Evolutionary conservation across 345 rosid species (phyloP).

Genomic region (Camelina laxa): DNA sequence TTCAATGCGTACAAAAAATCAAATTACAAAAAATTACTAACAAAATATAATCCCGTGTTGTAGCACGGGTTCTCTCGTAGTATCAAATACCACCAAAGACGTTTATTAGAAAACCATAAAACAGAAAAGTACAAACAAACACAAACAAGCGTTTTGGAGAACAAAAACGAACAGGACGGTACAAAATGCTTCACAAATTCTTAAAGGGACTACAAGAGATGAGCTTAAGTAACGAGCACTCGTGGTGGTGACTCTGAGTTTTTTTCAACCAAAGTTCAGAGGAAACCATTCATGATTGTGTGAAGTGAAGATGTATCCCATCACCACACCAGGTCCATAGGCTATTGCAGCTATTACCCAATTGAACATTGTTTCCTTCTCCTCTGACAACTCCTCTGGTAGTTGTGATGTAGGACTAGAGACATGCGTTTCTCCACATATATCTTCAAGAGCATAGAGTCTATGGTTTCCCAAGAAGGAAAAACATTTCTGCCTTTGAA

Average conservation of each 20-base stretch:
- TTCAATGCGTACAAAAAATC: too few relatives aligned
- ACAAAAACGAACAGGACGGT: neutral
- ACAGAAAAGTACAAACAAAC: neutral
- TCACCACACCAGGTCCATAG: slow-evolving; percentile 20
- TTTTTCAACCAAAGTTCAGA: neutral
- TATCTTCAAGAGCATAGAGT: slow-evolving; percentile 4
- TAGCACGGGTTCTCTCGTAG: too few relatives aligned
- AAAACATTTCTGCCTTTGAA: slow-evolving; percentile 22
- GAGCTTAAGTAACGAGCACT: neutral
- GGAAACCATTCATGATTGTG: neutral
- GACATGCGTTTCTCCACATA: neutral
- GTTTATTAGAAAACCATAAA: slow-evolving; percentile 1
- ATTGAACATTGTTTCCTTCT: neutral
- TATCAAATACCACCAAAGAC: neutral
- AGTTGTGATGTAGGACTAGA: neutral
- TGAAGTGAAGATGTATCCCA: slow-evolving; percentile 16
- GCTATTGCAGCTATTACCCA: slow-evolving; percentile 16
- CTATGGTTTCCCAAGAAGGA: neutral
- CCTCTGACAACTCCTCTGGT: neutral
- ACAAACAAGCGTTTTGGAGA: neutral
- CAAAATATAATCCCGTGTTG: too few relatives aligned
- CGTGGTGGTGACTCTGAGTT: neutral
- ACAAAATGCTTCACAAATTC: neutral
- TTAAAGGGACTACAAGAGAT: neutral
- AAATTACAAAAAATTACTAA: too few relatives aligned